phyloP scores from a whole-genome alignment of 345 rosid genomes.

The Bruguiera sexangula region DNA sequence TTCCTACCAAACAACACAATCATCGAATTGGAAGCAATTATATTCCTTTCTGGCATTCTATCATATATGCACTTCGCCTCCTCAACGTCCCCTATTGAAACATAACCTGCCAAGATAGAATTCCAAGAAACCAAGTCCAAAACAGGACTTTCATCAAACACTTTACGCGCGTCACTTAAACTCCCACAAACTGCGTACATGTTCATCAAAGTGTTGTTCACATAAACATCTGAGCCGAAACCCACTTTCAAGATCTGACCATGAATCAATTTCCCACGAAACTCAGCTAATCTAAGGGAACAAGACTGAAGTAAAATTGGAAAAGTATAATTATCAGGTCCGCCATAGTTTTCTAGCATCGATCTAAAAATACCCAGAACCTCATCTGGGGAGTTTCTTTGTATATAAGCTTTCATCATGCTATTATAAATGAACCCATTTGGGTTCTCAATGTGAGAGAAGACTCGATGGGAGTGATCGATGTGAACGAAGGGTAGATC shows the following conservation, averaged over 20 bases:
- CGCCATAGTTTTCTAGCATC: conserved; percentile 37
- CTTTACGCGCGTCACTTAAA: conserved; percentile 34
- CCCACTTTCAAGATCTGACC: conserved; percentile 42
- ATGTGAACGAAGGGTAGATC: conserved; percentile 32
- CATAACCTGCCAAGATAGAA: conserved; percentile 53
- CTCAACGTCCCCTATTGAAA: conserved; percentile 36
- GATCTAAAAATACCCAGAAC: conserved; percentile 37
- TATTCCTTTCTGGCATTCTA: conserved; percentile 45
- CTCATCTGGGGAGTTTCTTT: conserved; percentile 26
- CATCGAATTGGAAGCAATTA: conserved; percentile 60
- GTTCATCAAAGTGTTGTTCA: conserved; percentile 45
- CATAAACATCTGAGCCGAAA: conserved; percentile 45
- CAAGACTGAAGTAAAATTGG: conserved; percentile 51
- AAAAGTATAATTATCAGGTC: conserved; percentile 44
- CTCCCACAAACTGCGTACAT: conserved; percentile 46
- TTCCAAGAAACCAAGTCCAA: conserved; percentile 61
- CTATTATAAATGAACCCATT: conserved; percentile 50
- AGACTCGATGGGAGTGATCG: conserved; percentile 34
- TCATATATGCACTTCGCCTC: conserved; percentile 41
- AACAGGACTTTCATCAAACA: conserved; percentile 47
- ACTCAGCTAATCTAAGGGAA: conserved; percentile 30
- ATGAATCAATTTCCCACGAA: conserved; percentile 48
- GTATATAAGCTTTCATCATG: conserved; percentile 47
- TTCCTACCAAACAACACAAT: conserved; percentile 48
- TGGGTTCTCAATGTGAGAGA: conserved; percentile 33